Conservation (phyloP, 2,329 filamentous ascomycete genomes). For the Westerdykella sp. region DNA sequence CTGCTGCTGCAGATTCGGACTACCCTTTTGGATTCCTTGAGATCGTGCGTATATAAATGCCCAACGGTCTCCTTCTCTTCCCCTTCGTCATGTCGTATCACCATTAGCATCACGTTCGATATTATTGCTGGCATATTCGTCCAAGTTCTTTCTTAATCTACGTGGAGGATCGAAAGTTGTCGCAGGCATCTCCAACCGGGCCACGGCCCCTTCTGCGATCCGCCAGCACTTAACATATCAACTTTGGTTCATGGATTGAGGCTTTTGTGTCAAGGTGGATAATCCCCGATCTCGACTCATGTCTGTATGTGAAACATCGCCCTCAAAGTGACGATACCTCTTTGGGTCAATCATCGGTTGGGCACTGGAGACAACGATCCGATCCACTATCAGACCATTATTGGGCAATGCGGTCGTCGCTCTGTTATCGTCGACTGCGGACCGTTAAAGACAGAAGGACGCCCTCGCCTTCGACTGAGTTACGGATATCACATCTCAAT, state of each 20-base stretch:
- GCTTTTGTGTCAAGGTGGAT: conserved; percentile 13
- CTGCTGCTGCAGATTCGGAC: conserved; percentile 14
- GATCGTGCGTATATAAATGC: conserved; percentile 18
- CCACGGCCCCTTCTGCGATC: conserved; percentile 23
- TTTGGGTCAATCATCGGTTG: conserved; percentile 12
- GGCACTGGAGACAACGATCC: conserved; percentile 11
- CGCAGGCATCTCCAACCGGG: conserved; percentile 13
- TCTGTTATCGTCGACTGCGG: too few species aligned
- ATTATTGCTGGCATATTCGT: conserved; percentile 27
- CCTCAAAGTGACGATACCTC: conserved; percentile 8
- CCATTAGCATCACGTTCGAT: conserved; percentile 23
- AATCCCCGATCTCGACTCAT: conserved; percentile 10
- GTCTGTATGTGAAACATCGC: conserved; percentile 18
- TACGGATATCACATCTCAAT: conserved; percentile 3
- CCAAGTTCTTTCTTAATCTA: conserved; percentile 17
- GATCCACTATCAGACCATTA: conserved; percentile 4
- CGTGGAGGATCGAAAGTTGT: conserved; percentile 11
- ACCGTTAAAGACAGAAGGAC: too few species aligned
- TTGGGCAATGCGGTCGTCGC: conserved; percentile 1
- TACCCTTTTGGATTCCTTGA: conserved; percentile 18
- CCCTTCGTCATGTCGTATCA: conserved; percentile 27
- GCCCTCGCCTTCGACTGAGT: conserved; percentile 1
- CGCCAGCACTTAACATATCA: conserved; percentile 20
- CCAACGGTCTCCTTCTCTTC: conserved; percentile 25
- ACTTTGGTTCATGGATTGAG: conserved; percentile 16